Evolutionary conservation across 2,329 filamentous ascomycete species (phyloP), one percentile per base, ranked within the genome.

Genomic region (Golovinomyces cichoracearum): DNA sequence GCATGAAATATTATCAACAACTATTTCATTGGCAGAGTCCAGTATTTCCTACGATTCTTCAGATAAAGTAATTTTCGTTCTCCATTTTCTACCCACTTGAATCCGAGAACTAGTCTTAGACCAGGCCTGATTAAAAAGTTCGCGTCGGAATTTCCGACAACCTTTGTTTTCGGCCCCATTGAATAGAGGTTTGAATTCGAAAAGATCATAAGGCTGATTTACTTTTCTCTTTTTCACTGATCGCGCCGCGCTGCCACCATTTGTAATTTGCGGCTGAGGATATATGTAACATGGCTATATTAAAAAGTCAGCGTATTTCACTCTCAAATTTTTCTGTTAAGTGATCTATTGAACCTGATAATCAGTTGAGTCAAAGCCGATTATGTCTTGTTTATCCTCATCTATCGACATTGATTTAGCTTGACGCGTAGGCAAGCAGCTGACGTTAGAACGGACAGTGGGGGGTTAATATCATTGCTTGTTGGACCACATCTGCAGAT

Each of bases 121-220:
- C 83, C 83, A 90, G 46, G 73, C 66, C 48, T 68, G 62, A 47
- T 74, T 64, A 60, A 77, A 88, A 2, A 74, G 65, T 42, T 67
- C 62, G 58, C 76, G 68, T 21, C 83, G 70, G 47, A 75, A 62
- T 6, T 60, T 60, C 21, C 71, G 66, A 48, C 65, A 68, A 27
- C 65, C 65, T 1, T 64, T 55, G 41, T 60, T 63, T 61, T 80
- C 77, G 0, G 62, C 58, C 3, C 73, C 74, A 50, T 68, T 66
- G 6, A 80, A 62, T 17, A 80, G 64, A 6, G 68, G 63, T 19
- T 68, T 65, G 50, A 75, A 79, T 9, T 50, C 46, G 23, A 19
- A 21, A 42, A 26, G 37, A 21, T 52, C 45, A 52, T 54, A 48
- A 45, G 51, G 49, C 42, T 56, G 58, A 25, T 50, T 56, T 48